Percentiles rank a stretch among this genome's conserved stretches.
phyloP scores from a whole-genome alignment of 2,329 filamentous ascomycete genomes.

The Aureobasidium musti region DNA sequence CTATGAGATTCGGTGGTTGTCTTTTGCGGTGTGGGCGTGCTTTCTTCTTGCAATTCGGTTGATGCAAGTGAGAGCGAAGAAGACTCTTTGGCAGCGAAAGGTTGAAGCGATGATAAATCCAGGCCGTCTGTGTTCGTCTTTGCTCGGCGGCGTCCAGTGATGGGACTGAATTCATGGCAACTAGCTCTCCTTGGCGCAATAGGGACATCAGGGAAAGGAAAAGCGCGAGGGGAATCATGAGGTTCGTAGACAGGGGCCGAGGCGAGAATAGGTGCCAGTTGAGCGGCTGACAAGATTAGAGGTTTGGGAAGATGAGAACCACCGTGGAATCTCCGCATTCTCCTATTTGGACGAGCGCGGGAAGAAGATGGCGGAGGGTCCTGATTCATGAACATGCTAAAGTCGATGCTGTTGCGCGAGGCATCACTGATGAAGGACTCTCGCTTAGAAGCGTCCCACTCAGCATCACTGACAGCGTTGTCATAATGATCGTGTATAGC shows the following conservation, averaged over 20 bases:
- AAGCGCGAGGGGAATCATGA: constrained; percentile 32
- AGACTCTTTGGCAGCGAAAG: neutral
- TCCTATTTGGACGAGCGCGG: constrained; percentile 31
- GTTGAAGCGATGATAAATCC: neutral
- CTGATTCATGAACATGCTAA: neutral
- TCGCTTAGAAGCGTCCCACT: constrained; percentile 26
- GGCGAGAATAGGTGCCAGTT: constrained; percentile 35
- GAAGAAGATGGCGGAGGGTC: neutral
- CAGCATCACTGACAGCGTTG: constrained; percentile 15
- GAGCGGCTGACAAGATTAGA: constrained; percentile 41
- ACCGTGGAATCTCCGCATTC: constrained; percentile 43
- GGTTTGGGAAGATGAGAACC: constrained; percentile 41
- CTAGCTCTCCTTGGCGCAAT: constrained; percentile 1
- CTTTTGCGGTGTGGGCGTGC: neutral
- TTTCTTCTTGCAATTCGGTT: neutral
- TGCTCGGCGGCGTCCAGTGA: constrained; percentile 32
- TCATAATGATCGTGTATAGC: constrained; percentile 14
- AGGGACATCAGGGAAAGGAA: constrained; percentile 31
- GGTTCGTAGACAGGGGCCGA: constrained; percentile 38
- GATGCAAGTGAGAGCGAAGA: neutral
- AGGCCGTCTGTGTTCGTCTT: constrained; percentile 32
- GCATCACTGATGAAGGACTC: constrained; percentile 24
- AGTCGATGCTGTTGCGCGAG: constrained; percentile 26
- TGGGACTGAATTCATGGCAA: constrained; percentile 23
- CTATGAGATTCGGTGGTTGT: neutral